A percentile compares a stretch with the other conserved stretches of the same genome.
phyloP scores from a whole-genome alignment of 2,329 filamentous ascomycete genomes.

The Penicillium sp. region DNA sequence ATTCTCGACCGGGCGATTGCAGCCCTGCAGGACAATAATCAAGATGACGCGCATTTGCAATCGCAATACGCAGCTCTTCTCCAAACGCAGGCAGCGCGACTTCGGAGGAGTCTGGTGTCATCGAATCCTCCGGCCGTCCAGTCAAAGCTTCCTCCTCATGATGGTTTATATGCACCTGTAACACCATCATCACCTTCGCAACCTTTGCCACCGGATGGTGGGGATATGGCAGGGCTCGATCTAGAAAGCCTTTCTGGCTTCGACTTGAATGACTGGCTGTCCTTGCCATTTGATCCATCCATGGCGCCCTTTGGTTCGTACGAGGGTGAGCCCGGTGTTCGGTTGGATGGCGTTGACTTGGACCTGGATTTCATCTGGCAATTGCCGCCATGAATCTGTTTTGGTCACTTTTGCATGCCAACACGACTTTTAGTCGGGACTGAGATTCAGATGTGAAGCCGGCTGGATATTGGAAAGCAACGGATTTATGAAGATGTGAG shows the following conservation, averaged over 20 bases:
- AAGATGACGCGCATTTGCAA: constrained; percentile 52
- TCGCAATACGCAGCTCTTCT: constrained; percentile 50
- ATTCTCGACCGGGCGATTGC: constrained; percentile 47
- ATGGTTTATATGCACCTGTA: background rate
- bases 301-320: constrained; percentile 32
- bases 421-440: background rate
- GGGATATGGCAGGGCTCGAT: constrained; percentile 2
- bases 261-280: constrained; percentile 29
- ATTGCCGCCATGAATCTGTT: constrained; percentile 17
- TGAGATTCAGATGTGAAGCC: too few species aligned
- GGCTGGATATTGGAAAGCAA: background rate
- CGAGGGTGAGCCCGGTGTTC: constrained; percentile 18
- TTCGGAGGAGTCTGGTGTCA: constrained; percentile 22
- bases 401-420: background rate
- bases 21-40: constrained; percentile 44
- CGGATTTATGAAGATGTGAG: background rate
- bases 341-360: constrained; percentile 26
- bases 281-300: constrained; percentile 31
- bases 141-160: background rate
- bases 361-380: constrained; percentile 39
- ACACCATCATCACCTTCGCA: background rate
- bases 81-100: constrained; percentile 34
- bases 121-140: constrained; percentile 11
- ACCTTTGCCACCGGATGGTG: background rate
- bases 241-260: background rate